These are phyloP conservation scores for Saccharomycopsis hybrid DNA, from an alignment of 1,139 yeast genomes.

Conservation along the genomic window DNA sequence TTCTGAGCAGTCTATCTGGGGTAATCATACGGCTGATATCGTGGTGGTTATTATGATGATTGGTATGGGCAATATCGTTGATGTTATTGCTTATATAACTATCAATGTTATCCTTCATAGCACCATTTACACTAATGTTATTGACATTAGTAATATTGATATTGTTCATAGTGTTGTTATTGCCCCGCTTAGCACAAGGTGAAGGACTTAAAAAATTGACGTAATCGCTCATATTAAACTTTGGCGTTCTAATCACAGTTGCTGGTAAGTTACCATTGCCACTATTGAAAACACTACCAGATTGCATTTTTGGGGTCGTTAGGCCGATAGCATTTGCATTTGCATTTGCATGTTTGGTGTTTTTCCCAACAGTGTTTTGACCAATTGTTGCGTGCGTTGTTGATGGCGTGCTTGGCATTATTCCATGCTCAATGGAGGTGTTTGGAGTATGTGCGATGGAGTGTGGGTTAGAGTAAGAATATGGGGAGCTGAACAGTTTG, in stretches of 20 bases:
- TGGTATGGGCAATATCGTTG: neutral
- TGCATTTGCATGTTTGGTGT: slow-evolving; percentile 23
- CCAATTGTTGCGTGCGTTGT: neutral
- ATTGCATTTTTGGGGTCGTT: slow-evolving; percentile 28
- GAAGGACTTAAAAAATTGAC: slow-evolving; percentile 74
- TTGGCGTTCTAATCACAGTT: slow-evolving; percentile 46
- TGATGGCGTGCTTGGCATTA: slow-evolving; percentile 20
- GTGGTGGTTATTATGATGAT: neutral
- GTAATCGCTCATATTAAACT: slow-evolving; percentile 78
- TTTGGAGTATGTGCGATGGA: neutral
- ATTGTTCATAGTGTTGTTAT: neutral
- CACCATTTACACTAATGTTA: neutral
- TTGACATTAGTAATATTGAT: neutral
- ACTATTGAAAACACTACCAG: neutral
- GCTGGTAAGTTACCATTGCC: slow-evolving; percentile 6
- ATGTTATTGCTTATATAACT: neutral
- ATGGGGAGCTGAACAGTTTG: neutral
- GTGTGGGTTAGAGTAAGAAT: neutral
- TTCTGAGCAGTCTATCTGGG: neutral
- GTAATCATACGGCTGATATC: neutral
- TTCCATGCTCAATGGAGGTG: no score
- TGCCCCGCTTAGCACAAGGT: slow-evolving; percentile 32
- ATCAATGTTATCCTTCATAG: no score
- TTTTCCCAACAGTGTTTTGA: neutral
- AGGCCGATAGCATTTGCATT: slow-evolving; percentile 25